Base-by-base conservation (phyloP, 768 basidiomycete species). In the Suillus brevipes region DNA sequence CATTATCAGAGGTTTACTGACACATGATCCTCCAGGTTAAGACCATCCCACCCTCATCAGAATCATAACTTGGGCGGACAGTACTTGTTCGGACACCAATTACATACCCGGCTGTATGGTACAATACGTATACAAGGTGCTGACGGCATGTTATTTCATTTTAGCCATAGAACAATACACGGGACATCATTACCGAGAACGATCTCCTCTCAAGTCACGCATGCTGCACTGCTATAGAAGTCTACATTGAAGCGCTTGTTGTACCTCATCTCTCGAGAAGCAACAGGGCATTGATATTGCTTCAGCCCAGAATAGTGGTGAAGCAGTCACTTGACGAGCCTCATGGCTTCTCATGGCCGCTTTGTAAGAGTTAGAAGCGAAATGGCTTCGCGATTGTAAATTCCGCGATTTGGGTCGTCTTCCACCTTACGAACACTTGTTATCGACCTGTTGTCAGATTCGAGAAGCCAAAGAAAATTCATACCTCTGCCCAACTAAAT, bases 401-500 rank as follows among this genome's bases (percentile, higher is more conserved):
- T 79, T 40, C 78, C 78, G 42, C 79, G 82, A 70, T 83, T 75
- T 36, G 90, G 87, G 73, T 92, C 88, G 69, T 92, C 89, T 18
- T 71, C 70, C 25, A 91, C 83, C 88, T 92, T 68, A 31, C 36
- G 28, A 25, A 57, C 36, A 55, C 23, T 23, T 61, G 38, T 67
- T 56, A 50, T 31, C 16, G 58, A 12, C 37, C 57, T 47, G 52
- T 68, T 12, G 43, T 55, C 20, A 36, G 53, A n/a, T n/a, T 61
- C 34, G 8, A 43, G 25, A 59, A 47, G 12, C 5, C n/a, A 55
- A 36, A 34, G 9, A 40, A 58, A 45, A 18, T 55, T 59, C 78
- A 61, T 74, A 88, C 90, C 78, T 89, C 85, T 67, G 74, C 76
- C 91, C 92, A 93, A 6, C 74, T 80, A 73, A 96, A 96, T 61